phyloP scores from a whole-genome alignment of 176 grass and related monocot species.

The sorghum (Sorghum bicolor) region DNA sequence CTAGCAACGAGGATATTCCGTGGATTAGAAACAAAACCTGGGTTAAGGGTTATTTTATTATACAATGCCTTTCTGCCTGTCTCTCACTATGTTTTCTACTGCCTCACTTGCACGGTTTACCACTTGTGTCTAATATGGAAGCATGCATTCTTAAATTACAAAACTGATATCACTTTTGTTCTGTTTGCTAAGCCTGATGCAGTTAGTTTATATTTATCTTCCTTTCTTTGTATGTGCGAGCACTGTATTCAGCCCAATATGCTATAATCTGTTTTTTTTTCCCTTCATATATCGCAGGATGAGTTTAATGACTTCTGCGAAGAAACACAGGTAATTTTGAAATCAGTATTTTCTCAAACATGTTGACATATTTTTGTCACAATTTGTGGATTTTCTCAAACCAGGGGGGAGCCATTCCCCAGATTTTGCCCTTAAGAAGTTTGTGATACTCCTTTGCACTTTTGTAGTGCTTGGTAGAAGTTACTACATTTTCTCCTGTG shows the following conservation, averaged over 20 bases:
- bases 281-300: constrained; percentile 57
- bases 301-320: constrained; percentile 52
- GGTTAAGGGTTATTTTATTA: neutral
- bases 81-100: constrained; percentile 15
- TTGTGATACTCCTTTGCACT: neutral
- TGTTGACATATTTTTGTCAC: neutral
- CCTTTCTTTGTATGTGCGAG: neutral
- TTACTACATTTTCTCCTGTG: neutral
- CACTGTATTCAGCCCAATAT: neutral
- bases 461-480: neutral
- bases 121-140: neutral
- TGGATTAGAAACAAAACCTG: neutral
- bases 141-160: neutral
- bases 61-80: neutral
- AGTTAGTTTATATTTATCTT: neutral
- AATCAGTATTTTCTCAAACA: neutral
- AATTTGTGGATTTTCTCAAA: neutral
- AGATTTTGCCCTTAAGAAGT: neutral
- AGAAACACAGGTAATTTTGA: constrained; percentile 38
- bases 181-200: neutral
- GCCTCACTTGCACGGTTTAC: neutral
- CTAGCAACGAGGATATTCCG: neutral
- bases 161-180: neutral
- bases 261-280: neutral
- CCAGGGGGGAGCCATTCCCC: neutral